Base-by-base conservation (phyloP, 305 asterid genomes). In the Fraxinus angustifolia region DNA sequence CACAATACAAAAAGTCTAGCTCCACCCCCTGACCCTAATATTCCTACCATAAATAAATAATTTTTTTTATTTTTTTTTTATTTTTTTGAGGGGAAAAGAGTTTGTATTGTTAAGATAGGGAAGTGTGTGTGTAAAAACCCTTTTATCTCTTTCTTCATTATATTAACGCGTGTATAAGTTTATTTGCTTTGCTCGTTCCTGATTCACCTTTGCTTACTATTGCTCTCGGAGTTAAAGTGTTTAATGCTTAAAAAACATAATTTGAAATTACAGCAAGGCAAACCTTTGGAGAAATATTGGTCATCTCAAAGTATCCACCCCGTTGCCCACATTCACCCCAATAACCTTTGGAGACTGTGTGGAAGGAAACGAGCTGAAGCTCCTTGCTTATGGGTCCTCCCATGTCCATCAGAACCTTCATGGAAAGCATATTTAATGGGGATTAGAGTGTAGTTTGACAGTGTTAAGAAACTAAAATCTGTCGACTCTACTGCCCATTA, bases 321-420 rank as follows among this genome's bases (percentile, higher is more conserved):
- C 99, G 98, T 79, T 96, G 99, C 79, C 99, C 99, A 84, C 99
- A 96, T 88, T 96, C 99, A 73, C 99, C 98, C 88, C 86, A 96
- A 82, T 89, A 93, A 85, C 99, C 99, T 85, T 96, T 96, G 3
- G 99, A 96, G 83, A 96, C 97, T 0, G 98, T 96, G 92, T 96
- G 98, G 80, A 93, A 96, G 2, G 99, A 96, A 79, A 96, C 94
- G 8, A 96, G 97, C 89, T 96, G 91, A 79, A 91, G 81, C 82
- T 88, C 97, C 87, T 90, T 90, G 91, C 96, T 96, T 74, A 96
- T 82, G 70, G 97, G 97, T 38, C 91, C 88, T 26, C 97, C 97
- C 98, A 94, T 94, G 86, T 88, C 92, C 94, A 93, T 87, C 87
- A 96, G 76, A 87, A 94, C 98, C 98, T 96, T 89, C 70, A 30